Base-by-base conservation (phyloP, 2,329 filamentous ascomycete genomes). In the Pseudopyrenochaeta lycopersici region DNA sequence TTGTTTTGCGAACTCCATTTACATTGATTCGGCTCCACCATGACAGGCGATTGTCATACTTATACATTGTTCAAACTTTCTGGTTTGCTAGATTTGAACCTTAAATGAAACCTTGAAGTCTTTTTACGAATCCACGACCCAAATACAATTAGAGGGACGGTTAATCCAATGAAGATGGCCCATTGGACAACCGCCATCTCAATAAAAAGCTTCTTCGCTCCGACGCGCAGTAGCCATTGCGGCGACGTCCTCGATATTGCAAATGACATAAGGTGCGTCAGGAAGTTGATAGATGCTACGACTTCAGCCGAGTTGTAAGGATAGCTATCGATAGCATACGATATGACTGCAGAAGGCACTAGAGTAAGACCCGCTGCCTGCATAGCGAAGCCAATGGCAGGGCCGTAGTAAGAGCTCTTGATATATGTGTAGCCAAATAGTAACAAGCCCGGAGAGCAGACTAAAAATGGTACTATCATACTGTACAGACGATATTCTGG, bases 401-500 rank as follows among this genome's bases (percentile, higher is more conserved):
- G 23, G 23, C 23, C 23, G 23, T 27, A 27, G 23, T 27, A 27
- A 27, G 23, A 27, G 4, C 23, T 9, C 9, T 27, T 27, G 9
- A 32, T 7, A 20, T 18, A 31, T 2, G 41, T 44, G 17, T 32
- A 44, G 41, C 41, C 41, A 27, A 44, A 44, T 9, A 44, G 29
- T 11, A 44, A 32, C 14, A 44, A 15, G 4, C 29, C 41, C 4
- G 41, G 29, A 1, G 41, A 44, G 27, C 41, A 44, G 3, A 44
- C 2, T 2, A 30, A 3, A 30, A 31, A 30, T 2, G 41, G 41
- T 9, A 44, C n/a, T 9, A 44, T 20, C 27, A 48, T 48, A 35
- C 33, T 48, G 33, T 48, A 39, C 15, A 48, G 12, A 23, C 46
- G 46, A 15, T 48, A 48, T 32, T 48, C 46, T 7, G 46, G 46